A percentile compares a stretch with the other conserved stretches of the same genome.
Evolutionary conservation across 2,329 filamentous ascomycete species (phyloP).

Genomic region (Dothiorella sarmentorum): DNA sequence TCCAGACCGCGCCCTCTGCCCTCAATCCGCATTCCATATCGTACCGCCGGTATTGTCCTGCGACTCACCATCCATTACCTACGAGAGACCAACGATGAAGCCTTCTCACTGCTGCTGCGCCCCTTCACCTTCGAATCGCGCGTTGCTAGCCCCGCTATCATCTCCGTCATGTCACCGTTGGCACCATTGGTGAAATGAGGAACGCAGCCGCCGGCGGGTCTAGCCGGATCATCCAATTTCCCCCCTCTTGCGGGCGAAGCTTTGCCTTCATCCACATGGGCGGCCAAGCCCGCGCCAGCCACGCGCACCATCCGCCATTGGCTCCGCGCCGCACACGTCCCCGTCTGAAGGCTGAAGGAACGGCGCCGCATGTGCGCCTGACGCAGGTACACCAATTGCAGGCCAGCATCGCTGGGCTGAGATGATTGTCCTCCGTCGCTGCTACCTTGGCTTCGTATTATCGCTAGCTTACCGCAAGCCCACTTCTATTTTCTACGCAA

Average conservation of each 20-base stretch:
- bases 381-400: neutral
- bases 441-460: conserved; percentile 4
- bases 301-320: conserved; percentile 5
- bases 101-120: too few relatives aligned
- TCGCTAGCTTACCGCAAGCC: conserved; percentile 7
- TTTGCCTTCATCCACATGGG: neutral
- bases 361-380: conserved; percentile 7
- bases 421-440: neutral
- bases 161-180: conserved; percentile 9
- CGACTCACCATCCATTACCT: neutral
- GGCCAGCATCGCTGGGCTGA: neutral
- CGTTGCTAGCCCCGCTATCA: conserved; percentile 6
- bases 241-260: conserved; percentile 1
- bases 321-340: neutral
- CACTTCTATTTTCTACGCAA: conserved; percentile 15
- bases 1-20: neutral
- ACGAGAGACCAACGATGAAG: too few relatives aligned
- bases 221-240: conserved; percentile 14
- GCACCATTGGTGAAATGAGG: neutral
- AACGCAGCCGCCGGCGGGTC: neutral
- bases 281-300: neutral
- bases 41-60: neutral
- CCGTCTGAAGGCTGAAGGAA: conserved; percentile 3
- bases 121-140: neutral
- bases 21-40: neutral